phyloP scores from a whole-genome alignment of 495 filamentous ascomycete species.

The Daldinia childiae region DNA sequence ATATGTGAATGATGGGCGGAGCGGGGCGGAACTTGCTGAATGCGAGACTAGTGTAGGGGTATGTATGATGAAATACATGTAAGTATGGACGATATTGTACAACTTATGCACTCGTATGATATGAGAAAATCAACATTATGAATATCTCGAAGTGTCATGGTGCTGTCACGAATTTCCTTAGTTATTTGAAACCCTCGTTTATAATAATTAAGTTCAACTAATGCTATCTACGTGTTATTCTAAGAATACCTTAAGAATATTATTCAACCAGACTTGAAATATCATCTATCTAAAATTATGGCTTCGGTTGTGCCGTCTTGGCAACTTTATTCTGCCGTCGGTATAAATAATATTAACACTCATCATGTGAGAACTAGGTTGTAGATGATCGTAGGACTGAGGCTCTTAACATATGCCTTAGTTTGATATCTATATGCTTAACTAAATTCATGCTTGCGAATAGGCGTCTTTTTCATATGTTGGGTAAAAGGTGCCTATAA shows the following conservation, averaged over 20 bases:
- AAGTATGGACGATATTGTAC: background rate
- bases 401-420: background rate
- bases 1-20: conserved; percentile 10
- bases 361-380: background rate
- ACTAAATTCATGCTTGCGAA: background rate
- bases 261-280: background rate
- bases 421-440: background rate
- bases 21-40: conserved; percentile 28
- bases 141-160: too few relatives aligned
- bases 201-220: background rate
- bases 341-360: conserved; percentile 1
- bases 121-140: too few relatives aligned
- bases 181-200: background rate
- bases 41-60: background rate
- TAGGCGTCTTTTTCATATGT: background rate
- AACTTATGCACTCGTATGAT: background rate
- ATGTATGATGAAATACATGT: too few relatives aligned
- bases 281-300: conserved; percentile 3
- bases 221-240: background rate
- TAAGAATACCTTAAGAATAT: background rate
- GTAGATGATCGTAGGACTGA: background rate
- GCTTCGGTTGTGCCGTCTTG: conserved; percentile 37
- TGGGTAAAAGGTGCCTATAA: background rate
- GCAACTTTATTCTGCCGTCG: conserved; percentile 26
- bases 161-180: background rate